Evolutionary conservation across 805 yeast species (phyloP).

Genomic region (Nakazawaea sp.): DNA sequence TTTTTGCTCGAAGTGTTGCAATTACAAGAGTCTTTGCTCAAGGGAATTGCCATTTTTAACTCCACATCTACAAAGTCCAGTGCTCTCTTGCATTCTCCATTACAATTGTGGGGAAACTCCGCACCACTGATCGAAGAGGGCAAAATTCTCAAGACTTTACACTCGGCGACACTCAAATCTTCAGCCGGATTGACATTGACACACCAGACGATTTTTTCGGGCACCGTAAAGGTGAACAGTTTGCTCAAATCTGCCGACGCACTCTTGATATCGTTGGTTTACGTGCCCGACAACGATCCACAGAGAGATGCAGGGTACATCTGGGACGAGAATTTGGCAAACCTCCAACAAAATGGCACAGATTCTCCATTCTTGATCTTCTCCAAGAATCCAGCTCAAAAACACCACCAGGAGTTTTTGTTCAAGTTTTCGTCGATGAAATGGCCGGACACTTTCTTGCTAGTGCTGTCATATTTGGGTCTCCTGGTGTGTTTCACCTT

Average conservation of each 20-base stretch:
- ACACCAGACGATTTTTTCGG: conserved; percentile 27
- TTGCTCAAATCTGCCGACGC: conserved; percentile 32
- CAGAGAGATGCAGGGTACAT: conserved; percentile 16
- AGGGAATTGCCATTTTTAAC: conserved; percentile 15
- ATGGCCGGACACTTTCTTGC: conserved; percentile 7
- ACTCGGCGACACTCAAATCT: conserved; percentile 18
- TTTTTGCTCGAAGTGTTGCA: conserved; percentile 27
- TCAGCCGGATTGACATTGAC: conserved; percentile 18
- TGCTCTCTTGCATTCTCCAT: conserved; percentile 30
- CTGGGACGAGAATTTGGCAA: conserved; percentile 25
- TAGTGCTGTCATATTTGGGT: conserved; percentile 4
- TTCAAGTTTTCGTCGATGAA: conserved; percentile 16
- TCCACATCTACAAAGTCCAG: not conserved
- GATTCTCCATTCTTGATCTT: conserved; percentile 1
- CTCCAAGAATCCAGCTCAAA: conserved; percentile 2
- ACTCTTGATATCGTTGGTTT: conserved; percentile 28
- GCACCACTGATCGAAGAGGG: conserved; percentile 22
- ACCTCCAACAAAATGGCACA: conserved; percentile 12
- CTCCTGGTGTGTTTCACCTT: conserved; percentile 23
- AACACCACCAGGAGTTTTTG: conserved; percentile 10
- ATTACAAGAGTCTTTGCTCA: conserved; percentile 25
- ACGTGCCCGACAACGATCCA: conserved; percentile 13
- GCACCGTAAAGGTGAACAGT: conserved; percentile 35
- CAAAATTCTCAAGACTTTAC: conserved; percentile 32
- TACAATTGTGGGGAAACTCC: conserved; percentile 36